Base-by-base conservation (phyloP, 441 rosid species). In the Populus hybrid region DNA sequence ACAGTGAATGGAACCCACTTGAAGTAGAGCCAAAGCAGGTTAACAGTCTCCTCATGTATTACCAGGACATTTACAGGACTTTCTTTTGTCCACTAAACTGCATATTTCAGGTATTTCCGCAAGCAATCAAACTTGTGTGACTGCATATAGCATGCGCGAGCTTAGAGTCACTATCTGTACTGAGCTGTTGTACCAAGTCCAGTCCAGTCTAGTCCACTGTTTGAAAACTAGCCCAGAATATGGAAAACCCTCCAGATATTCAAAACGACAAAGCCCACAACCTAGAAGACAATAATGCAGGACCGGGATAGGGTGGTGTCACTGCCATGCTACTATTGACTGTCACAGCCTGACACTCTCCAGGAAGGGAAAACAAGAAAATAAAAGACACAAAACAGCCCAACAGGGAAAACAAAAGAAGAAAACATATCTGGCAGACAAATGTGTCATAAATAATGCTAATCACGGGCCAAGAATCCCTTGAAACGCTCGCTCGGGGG, bases 401-500 rank as follows among this genome's bases (percentile, higher is more conserved):
- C 75, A 75, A 42, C 64, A 40, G 24, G 42, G 14, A 67, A 10
- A 59, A 9, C 64, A 19, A 26, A 70, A 57, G 81, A 61, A 70
- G 66, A 46, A 38, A 32, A 67, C 53, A 64, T 46, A 77, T 76
- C 76, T 73, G 75, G 70, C 76, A 76, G 73, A 78, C n/a, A 84
- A n/a, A 32, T 32, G 82, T 36, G 80, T 76, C 76, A 73, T 63
- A 69, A 81, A 86, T 82, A 86, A 83, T 82, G 79, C 26, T 26
- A 70, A 63, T 90, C 97, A 91, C 92, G 91, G 89, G 89, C 80
- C 82, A 83, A 83, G 90, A 84, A 88, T 86, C 86, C 84, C 83
- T 83, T 73, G 88, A 83, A 85, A 78, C 71, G 71, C 80, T 84
- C 67, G 79, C 83, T 82, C 75, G 82, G 85, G 78, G 77, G 82